phyloP scores from a whole-genome alignment of 2,329 filamentous ascomycete species.

The Pseudonectria buxi region DNA sequence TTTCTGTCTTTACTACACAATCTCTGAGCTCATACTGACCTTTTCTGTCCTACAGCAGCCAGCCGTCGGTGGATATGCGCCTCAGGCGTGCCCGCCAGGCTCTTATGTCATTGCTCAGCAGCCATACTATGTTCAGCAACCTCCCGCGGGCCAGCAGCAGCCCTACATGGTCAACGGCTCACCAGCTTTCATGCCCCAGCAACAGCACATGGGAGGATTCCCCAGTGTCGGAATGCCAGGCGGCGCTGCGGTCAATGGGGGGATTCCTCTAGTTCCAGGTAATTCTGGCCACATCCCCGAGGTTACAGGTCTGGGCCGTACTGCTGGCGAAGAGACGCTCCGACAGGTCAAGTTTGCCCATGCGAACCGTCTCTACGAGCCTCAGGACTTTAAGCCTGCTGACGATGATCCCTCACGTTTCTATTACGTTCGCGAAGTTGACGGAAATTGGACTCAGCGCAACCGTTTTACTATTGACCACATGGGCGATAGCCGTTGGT shows the following conservation, averaged over 20 bases:
- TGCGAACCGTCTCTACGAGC: slow-evolving; percentile 44
- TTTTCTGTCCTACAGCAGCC: slow-evolving; percentile 22
- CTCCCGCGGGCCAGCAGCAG: slow-evolving; percentile 23
- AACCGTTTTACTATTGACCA: slow-evolving; percentile 55
- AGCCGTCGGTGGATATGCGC: slow-evolving; percentile 19
- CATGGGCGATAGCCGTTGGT: slow-evolving; percentile 53
- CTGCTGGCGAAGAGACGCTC: slow-evolving; percentile 38
- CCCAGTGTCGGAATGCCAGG: slow-evolving; percentile 20
- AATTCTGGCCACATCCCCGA: slow-evolving; percentile 38
- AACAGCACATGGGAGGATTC: slow-evolving; percentile 19
- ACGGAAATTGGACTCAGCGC: slow-evolving; percentile 53
- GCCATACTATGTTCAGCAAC: slow-evolving; percentile 26
- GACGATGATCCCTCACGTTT: slow-evolving; percentile 54
- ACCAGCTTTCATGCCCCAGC: slow-evolving; percentile 19
- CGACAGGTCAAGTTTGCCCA: slow-evolving; percentile 44
- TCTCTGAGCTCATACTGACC: slow-evolving; percentile 9
- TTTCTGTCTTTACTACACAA: not conserved
- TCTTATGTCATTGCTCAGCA: slow-evolving; percentile 29
- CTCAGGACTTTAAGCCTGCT: slow-evolving; percentile 57
- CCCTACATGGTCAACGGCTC: slow-evolving; percentile 28
- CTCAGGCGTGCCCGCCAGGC: slow-evolving; percentile 20
- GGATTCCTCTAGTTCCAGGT: slow-evolving; percentile 34
- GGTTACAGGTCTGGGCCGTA: slow-evolving; percentile 46
- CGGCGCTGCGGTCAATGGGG: slow-evolving; percentile 15
- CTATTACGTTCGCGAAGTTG: slow-evolving; percentile 56